These are phyloP conservation scores for Dictyostelium brefeldianum DNA, from an alignment of 78 protist species.

Conservation along the genomic window DNA sequence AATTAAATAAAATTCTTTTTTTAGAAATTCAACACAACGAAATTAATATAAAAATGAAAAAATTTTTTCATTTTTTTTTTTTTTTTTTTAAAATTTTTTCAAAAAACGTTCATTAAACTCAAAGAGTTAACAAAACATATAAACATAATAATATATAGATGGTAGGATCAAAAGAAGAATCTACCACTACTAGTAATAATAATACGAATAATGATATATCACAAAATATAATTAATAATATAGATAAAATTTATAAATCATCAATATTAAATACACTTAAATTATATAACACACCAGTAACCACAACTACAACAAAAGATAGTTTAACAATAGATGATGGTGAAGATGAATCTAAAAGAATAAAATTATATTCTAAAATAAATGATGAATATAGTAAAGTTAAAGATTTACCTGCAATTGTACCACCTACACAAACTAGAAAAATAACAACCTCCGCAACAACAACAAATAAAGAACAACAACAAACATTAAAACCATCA, in stretches of 20 bases:
- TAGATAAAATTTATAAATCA: constrained; percentile 1
- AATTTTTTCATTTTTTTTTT: too few species aligned
- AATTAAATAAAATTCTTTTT: too few species aligned
- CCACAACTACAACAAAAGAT: background rate
- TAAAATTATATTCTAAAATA: constrained; percentile 60
- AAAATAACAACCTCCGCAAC: constrained; percentile 5
- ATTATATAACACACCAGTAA: background rate
- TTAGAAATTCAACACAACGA: too few species aligned
- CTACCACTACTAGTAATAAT: background rate
- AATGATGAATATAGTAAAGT: constrained; percentile 65
- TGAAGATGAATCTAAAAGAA: constrained; percentile 37
- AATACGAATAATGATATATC: background rate
- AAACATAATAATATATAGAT: background rate
- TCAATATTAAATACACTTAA: constrained; percentile 19
- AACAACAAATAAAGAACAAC: background rate
- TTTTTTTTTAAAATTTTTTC: too few species aligned
- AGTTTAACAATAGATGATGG: background rate
- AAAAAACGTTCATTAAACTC: too few species aligned
- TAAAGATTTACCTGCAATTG: constrained; percentile 16
- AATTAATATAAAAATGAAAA: too few species aligned
- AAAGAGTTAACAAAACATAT: too few species aligned
- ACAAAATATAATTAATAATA: background rate
- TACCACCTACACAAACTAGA: background rate
- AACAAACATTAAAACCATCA: constrained; percentile 34
- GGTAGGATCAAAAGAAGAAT: constrained; percentile 12